phyloP scores from a whole-genome alignment of 2,329 filamentous ascomycete species.

The Exserohilum turcica region DNA sequence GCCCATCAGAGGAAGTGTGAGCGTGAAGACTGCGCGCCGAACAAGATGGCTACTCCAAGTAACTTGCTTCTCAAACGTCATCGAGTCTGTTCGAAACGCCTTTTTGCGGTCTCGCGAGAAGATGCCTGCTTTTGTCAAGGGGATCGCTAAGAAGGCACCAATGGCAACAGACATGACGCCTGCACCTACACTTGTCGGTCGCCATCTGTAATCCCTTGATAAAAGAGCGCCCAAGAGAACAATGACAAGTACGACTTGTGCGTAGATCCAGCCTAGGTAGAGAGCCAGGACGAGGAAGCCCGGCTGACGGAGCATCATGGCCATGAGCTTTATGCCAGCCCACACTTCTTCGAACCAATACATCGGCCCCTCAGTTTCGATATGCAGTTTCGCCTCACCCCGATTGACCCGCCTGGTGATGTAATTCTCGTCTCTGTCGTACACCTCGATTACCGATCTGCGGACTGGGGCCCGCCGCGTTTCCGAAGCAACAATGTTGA shows the following conservation, averaged over 20 bases:
- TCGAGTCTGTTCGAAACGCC: conserved; percentile 66
- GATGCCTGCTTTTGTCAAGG: conserved; percentile 72
- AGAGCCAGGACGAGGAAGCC: conserved; percentile 73
- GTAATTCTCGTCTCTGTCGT: conserved; percentile 53
- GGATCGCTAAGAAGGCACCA: conserved; percentile 71
- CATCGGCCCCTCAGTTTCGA: conserved; percentile 70
- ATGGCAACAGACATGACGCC: conserved; percentile 69
- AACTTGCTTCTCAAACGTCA: conserved; percentile 67
- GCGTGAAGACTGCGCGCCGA: conserved; percentile 69
- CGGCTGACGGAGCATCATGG: conserved; percentile 74
- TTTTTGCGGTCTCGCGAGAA: conserved; percentile 69
- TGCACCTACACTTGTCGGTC: conserved; percentile 68
- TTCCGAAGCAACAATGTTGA: conserved; percentile 75
- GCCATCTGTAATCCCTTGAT: conserved; percentile 69
- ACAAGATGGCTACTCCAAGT: conserved; percentile 75
- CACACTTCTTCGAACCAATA: conserved; percentile 80
- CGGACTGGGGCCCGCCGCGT: conserved; percentile 72
- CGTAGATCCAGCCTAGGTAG: conserved; percentile 81
- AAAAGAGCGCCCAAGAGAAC: conserved; percentile 72
- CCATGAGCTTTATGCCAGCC: conserved; percentile 69
- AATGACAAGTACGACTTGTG: conserved; percentile 74
- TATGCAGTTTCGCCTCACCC: conserved; percentile 78
- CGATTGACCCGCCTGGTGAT: conserved; percentile 64
- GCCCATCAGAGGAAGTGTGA: conserved; percentile 69
- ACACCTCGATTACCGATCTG: conserved; percentile 67